A percentile compares a stretch with the other conserved stretches of the same genome.
These are phyloP conservation scores for Penicillium cataractarum DNA, from an alignment of 495 filamentous ascomycete species.

Conservation along the genomic window DNA sequence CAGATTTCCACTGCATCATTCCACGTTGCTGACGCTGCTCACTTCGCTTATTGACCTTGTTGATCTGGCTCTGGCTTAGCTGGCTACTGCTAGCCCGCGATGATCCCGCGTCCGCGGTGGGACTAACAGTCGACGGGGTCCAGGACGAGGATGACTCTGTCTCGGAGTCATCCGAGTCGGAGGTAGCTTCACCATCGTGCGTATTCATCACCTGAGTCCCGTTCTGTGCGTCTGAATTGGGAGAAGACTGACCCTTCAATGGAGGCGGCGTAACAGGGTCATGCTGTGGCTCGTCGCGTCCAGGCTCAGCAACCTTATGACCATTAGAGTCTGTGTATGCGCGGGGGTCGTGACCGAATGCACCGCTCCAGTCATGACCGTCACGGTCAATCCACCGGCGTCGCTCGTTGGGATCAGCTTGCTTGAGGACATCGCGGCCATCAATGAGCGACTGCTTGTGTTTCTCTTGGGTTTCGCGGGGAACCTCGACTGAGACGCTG, in stretches of 20 bases:
- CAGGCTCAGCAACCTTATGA: slow-evolving; percentile 57
- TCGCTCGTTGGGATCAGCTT: slow-evolving; percentile 68
- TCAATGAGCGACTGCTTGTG: slow-evolving; percentile 79
- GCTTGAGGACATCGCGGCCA: slow-evolving; percentile 76
- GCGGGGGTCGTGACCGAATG: slow-evolving; percentile 71
- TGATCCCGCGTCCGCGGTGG: slow-evolving; percentile 12
- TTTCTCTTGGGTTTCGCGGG: slow-evolving; percentile 64
- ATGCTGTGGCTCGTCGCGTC: slow-evolving; percentile 56
- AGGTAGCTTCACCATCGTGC: slow-evolving; percentile 10
- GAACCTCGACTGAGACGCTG: slow-evolving; percentile 68
- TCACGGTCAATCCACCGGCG: slow-evolving; percentile 76
- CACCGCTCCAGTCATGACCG: slow-evolving; percentile 87
- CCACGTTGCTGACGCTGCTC: slow-evolving; percentile 57
- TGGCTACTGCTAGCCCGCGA: slow-evolving; percentile 22
- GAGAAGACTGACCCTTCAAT: slow-evolving; percentile 39
- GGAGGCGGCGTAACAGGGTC: slow-evolving; percentile 59
- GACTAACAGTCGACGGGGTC: slow-evolving; percentile 26
- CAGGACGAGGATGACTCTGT: slow-evolving; percentile 10
- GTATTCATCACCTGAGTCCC: slow-evolving; percentile 6
- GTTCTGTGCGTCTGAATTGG: neutral
- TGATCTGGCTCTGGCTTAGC: slow-evolving; percentile 22
- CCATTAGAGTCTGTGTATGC: slow-evolving; percentile 55
- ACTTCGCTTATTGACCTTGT: slow-evolving; percentile 47
- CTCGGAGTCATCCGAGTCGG: slow-evolving; percentile 23
- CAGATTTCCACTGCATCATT: slow-evolving; percentile 60